These are phyloP conservation scores for Trichoderma koningiopsis DNA, from an alignment of 2,329 filamentous ascomycete genomes.

Conservation along the genomic window DNA sequence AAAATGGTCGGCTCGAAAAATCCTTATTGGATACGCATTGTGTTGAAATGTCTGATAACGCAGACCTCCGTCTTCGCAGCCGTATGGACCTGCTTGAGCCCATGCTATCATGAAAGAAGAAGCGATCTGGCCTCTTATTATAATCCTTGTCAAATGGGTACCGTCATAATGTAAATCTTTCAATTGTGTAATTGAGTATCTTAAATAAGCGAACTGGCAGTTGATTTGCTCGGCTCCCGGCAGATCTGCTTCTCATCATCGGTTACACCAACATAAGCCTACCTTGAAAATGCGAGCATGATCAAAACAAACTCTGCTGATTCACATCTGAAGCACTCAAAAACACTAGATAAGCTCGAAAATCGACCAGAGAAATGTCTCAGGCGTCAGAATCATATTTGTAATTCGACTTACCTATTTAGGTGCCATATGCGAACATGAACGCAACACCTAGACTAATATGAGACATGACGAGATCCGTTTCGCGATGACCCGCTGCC, in stretches of 20 bases:
- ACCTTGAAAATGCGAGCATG: background rate
- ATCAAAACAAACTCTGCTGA: background rate
- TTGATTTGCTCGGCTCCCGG: background rate
- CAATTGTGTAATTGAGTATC: background rate
- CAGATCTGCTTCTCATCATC: background rate
- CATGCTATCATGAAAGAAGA: background rate
- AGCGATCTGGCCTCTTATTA: background rate
- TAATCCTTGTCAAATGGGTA: background rate
- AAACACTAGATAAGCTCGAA: background rate
- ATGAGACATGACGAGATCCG: conserved; percentile 22
- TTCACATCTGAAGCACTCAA: background rate
- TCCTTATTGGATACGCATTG: background rate
- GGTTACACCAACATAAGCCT: background rate
- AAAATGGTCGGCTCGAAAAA: background rate
- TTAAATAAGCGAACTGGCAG: fast-evolving
- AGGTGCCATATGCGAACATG: background rate
- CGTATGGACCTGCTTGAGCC: background rate
- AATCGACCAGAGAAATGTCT: background rate
- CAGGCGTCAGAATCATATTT: background rate
- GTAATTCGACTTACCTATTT: background rate
- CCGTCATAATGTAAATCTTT: background rate
- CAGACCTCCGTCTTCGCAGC: conserved; percentile 9
- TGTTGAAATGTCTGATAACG: background rate
- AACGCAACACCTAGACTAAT: conserved; percentile 1
- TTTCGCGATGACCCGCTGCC: conserved; percentile 20